Base-by-base conservation (phyloP, 2,329 filamentous ascomycete species). In the Plectosphaerella plurivora region DNA sequence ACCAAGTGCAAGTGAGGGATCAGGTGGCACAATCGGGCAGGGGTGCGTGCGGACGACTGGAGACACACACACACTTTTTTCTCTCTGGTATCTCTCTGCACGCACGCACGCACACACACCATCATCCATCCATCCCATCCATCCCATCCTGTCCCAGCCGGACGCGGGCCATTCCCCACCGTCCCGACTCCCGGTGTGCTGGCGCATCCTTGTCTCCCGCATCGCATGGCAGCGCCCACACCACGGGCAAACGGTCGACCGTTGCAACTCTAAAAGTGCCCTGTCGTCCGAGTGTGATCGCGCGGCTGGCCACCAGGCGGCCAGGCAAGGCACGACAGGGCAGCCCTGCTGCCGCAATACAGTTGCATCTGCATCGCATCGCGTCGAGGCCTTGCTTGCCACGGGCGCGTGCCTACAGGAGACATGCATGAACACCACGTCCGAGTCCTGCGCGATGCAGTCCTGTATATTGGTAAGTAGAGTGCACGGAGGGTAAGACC, bases 201-300 rank as follows among this genome's bases (percentile, higher is more conserved):
- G 45, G 24, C 22, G 39, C 42, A 56, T 53, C 55, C 55, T 51
- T 53, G 55, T 28, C 48, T 56, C 55, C 53, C 53, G 55, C 52
- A 51, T 50, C 48, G 50, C 41, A 44, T 18, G 41, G 41, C 54
- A 51, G 49, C 53, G 50, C 47, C 41, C 41, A 20, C n/a, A 55
- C 53, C 52, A 50, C 42, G 46, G 33, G 42, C 46, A 48, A 51
- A 52, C 53, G 50, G 41, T 55, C 49, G 45, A 49, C 45, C 50
- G 41, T 56, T 55, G 50, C 44, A 48, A 55, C 46, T 54, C 35
- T 47, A 47, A 28, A 51, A 37, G 37, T 28, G 9, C 28, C 28
- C 28, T 33, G 28, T 33, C 28, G 28, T 33, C 28, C 28, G 28
- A 33, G 28, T 33, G 28, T 33, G 28, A 33, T 44, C 20, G 39